These are phyloP conservation scores for Podila horticola DNA, from an alignment of 192 early-diverging fungal species.

Conservation along the genomic window DNA sequence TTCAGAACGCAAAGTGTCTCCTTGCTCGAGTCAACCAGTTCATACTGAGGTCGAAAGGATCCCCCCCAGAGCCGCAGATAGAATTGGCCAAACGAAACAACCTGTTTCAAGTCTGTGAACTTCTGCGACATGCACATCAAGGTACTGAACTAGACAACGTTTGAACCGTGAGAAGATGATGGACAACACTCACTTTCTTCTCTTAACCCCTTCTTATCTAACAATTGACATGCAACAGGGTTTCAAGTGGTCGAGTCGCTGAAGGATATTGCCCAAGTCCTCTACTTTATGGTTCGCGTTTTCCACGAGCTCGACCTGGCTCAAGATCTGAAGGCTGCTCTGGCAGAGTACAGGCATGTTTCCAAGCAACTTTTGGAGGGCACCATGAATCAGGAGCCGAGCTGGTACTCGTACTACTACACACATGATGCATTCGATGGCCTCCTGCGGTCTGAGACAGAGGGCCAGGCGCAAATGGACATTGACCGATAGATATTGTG, in stretches of 20 bases:
- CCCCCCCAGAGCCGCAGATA: neutral
- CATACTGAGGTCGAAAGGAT: neutral
- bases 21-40: conserved; percentile 5
- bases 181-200: neutral
- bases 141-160: neutral
- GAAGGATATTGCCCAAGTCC: conserved; percentile 24
- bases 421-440: conserved; percentile 32
- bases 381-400: conserved; percentile 18
- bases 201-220: neutral
- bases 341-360: neutral
- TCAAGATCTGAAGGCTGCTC: neutral
- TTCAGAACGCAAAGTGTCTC: conserved; percentile 34
- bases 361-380: conserved; percentile 1
- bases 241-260: conserved; percentile 18
- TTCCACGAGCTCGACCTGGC: conserved; percentile 1
- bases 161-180: neutral
- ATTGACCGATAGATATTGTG: neutral
- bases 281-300: conserved; percentile 28
- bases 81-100: neutral
- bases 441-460: conserved; percentile 8
- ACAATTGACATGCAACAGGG: neutral
- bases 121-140: neutral
- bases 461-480: neutral
- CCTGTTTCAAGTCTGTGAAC: neutral
- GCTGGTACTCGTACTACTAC: conserved; percentile 39